Evolutionary conservation across 2,329 filamentous ascomycete species (phyloP).

Genomic region (Chaetomium sp.): DNA sequence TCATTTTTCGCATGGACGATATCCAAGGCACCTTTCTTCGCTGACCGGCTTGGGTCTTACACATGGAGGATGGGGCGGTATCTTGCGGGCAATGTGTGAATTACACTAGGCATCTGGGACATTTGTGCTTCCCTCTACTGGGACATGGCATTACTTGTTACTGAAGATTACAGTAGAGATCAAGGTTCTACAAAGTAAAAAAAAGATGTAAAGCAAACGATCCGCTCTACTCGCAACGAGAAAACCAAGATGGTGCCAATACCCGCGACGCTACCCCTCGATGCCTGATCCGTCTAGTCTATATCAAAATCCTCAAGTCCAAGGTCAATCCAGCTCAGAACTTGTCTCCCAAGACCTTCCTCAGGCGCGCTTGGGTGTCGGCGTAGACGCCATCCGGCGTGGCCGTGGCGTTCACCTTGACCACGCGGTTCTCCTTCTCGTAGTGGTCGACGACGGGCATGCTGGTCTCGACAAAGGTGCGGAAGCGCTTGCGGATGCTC

Average conservation of each 20-base stretch:
- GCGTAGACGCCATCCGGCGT: constrained; percentile 63
- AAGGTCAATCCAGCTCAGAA: constrained; percentile 37
- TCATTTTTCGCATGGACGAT: constrained; percentile 23
- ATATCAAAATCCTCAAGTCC: constrained; percentile 2
- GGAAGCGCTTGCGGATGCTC: constrained; percentile 95
- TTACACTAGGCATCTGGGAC: constrained; percentile 14
- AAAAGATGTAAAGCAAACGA: constrained; percentile 13
- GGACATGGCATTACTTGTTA: constrained; percentile 20
- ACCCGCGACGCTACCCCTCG: not conserved
- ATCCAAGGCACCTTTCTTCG: constrained; percentile 23
- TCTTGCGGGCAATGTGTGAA: constrained; percentile 17
- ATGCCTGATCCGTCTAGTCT: constrained; percentile 23
- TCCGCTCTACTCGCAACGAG: constrained; percentile 10
- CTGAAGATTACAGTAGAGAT: constrained; percentile 20
- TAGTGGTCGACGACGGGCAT: constrained; percentile 96
- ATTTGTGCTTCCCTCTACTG: constrained; percentile 11
- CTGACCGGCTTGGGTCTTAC: constrained; percentile 23
- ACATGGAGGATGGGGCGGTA: constrained; percentile 11
- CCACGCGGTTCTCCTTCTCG: constrained; percentile 72
- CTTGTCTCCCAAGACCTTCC: constrained; percentile 50
- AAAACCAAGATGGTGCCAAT: constrained; percentile 6
- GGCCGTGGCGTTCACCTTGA: constrained; percentile 75
- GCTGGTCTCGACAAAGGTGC: constrained; percentile 89
- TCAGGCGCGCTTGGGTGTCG: constrained; percentile 55
- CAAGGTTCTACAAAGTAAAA: constrained; percentile 20